These are phyloP conservation scores for Flaveria sonorensis DNA, from an alignment of 129 eudicot genomes.

Conservation along the genomic window DNA sequence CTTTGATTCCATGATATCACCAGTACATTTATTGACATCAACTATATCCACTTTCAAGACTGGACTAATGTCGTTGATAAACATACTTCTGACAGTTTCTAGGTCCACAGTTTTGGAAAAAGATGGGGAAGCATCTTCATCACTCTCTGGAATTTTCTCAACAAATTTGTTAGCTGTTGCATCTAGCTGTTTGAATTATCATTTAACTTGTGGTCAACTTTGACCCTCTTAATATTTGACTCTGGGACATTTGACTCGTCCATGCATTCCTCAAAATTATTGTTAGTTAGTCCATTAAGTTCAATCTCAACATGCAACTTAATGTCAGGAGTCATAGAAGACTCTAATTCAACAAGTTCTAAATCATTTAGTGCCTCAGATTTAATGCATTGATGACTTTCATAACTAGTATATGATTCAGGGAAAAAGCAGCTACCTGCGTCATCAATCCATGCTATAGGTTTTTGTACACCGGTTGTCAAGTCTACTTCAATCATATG, in stretches of 20 bases:
- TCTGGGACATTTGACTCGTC: constrained; percentile 54
- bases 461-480: constrained; percentile 49
- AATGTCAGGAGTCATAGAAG: constrained; percentile 40
- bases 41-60: constrained; percentile 29
- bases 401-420: constrained; percentile 37
- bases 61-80: constrained; percentile 31
- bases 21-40: constrained; percentile 31
- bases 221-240: constrained; percentile 49
- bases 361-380: constrained; percentile 27
- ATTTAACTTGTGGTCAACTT: constrained; percentile 32
- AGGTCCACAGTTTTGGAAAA: constrained; percentile 20
- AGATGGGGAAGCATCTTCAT: constrained; percentile 24
- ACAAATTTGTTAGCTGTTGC: constrained; percentile 30
- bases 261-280: constrained; percentile 45
- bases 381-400: constrained; percentile 33
- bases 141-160: constrained; percentile 38
- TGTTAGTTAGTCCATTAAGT: constrained; percentile 43
- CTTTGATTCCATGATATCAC: constrained; percentile 39
- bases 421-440: constrained; percentile 60
- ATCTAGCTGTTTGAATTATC: constrained; percentile 32
- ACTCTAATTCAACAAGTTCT: constrained; percentile 31
- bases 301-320: constrained; percentile 63
- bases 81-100: constrained; percentile 51
- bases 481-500: constrained; percentile 56
- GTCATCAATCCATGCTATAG: constrained; percentile 76